A percentile compares a stretch with the other conserved stretches of the same genome.
Evolutionary conservation across 805 yeast genomes (phyloP).

Genomic region (Danielia oregonensis): DNA sequence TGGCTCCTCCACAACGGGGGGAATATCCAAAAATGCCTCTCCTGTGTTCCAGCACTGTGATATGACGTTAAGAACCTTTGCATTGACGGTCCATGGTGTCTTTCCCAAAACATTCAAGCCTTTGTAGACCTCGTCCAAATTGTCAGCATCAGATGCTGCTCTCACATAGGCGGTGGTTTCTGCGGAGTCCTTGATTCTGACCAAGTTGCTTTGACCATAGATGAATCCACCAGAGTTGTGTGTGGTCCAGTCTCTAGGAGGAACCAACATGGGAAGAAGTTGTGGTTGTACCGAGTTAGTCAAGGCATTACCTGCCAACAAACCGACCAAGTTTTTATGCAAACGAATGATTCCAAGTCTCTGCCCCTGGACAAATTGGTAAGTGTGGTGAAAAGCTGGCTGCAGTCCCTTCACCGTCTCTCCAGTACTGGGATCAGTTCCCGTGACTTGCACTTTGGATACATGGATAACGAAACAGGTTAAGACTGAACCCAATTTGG

Average conservation of each 20-base stretch:
- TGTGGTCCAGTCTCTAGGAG: conserved; percentile 85
- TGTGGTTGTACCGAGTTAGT: conserved; percentile 78
- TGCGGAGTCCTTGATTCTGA: conserved; percentile 79
- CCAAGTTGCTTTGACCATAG: conserved; percentile 56
- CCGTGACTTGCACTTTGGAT: conserved; percentile 77
- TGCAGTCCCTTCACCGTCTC: conserved; percentile 63
- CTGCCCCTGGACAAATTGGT: conserved; percentile 74
- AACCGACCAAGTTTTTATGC: conserved; percentile 64
- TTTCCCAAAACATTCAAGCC: conserved; percentile 59
- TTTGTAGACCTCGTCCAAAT: conserved; percentile 61
- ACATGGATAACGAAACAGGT: conserved; percentile 72
- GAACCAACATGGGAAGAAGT: conserved; percentile 84
- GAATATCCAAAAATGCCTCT: conserved; percentile 70
- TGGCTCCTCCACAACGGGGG: conserved; percentile 39
- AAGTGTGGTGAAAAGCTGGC: conserved; percentile 89
- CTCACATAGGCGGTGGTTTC: conserved; percentile 87
- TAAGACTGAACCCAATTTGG: conserved; percentile 79
- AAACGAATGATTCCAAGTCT: conserved; percentile 77
- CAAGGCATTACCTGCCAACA: conserved; percentile 62
- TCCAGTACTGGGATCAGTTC: conserved; percentile 77
- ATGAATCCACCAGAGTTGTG: conserved; percentile 84
- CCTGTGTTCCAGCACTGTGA: conserved; percentile 87
- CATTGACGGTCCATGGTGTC: conserved; percentile 92
- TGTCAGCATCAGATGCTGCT: conserved; percentile 73
- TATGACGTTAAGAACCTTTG: conserved; percentile 61